A percentile compares a stretch with the other conserved stretches of the same genome.
phyloP scores from a whole-genome alignment of 2,329 filamentous ascomycete genomes.

The Monosporascus sp. region DNA sequence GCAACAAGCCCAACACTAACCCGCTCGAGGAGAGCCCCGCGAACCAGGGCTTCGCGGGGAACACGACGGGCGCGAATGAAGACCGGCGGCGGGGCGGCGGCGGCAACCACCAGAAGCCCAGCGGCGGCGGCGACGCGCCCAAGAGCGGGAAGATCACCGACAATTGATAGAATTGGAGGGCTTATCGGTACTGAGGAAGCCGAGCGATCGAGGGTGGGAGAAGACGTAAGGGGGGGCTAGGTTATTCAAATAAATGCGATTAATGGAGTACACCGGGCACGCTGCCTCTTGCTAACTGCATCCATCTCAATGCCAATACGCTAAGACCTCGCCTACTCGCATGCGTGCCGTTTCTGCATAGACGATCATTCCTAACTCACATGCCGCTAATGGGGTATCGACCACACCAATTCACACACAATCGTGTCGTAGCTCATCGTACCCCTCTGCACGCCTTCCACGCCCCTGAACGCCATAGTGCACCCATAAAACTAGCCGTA shows the following conservation, averaged over 20 bases:
- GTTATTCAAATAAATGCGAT: neutral
- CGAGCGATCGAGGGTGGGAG: neutral
- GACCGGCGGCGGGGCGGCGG: conserved; percentile 27
- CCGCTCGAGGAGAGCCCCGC: conserved; percentile 40
- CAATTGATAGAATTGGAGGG: conserved; percentile 12
- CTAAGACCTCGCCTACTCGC: too few relatives aligned
- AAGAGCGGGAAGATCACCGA: conserved; percentile 28
- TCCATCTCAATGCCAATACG: neutral
- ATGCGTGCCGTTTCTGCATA: too few relatives aligned
- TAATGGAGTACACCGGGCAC: neutral
- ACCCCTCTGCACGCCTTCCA: neutral
- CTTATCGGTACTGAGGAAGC: conserved; percentile 14
- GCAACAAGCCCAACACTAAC: conserved; percentile 19
- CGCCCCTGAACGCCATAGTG: neutral
- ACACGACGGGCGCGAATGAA: conserved; percentile 13
- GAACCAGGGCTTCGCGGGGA: conserved; percentile 36
- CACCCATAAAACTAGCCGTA: conserved; percentile 30
- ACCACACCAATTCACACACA: too few relatives aligned
- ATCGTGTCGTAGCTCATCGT: neutral
- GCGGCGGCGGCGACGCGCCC: conserved; percentile 15
- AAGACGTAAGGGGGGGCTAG: neutral
- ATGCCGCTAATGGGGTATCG: too few relatives aligned
- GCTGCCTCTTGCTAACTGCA: neutral
- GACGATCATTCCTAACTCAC: too few relatives aligned
- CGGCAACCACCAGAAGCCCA: conserved; percentile 28